Evolutionary conservation across 2,329 filamentous ascomycete genomes (phyloP), one percentile per base, ranked within the genome.

Genomic region (Lachnellula occidentalis): DNA sequence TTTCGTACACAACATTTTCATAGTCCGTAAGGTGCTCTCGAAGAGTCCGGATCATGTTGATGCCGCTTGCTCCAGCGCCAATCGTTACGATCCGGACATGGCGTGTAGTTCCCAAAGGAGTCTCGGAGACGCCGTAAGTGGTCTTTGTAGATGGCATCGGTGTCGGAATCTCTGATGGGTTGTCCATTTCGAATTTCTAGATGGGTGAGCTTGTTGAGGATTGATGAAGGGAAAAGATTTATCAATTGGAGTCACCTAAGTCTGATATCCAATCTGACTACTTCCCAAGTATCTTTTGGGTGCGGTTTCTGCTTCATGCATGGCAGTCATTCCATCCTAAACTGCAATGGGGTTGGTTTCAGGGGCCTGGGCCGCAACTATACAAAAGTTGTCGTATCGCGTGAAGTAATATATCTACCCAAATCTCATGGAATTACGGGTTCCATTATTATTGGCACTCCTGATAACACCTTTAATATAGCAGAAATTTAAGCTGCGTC

Each of bases 1-100:
- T 82, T 59, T 82, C 80, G 63, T 81, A 82, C 34, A 81, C 67
- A 39, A 77, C 69, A 48, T 75, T 69, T 53, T 78, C 73, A 58
- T 74, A 78, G 8, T 65, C 60, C 51, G 60, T 67, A 43, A 79
- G 66, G 51, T 71, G 72, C 46, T 71, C 68, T 42, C 75, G 72
- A 39, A 78, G 27, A 72, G 76, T 76, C 51, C 74, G 73, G 54
- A 75, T 75, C 62, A 77, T 68, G 42, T 72, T 62, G 1, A 78
- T 67, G 1, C 76, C 76, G 8, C 74, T 75, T 1, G 74, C 72
- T 9, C 76, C 76, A 9, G 76, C 76, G 5, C 76, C 76, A 36
- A 78, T 66, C 54, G 72, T 75, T n/a, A 78, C 69, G 22, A 60
- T 53, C 6, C 58, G 50, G 17, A 60, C 27, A 48, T 53, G 56